Evolutionary conservation across 2,329 filamentous ascomycete genomes (phyloP), one percentile per base, ranked within the genome.

Genomic region (Ceratocystis variospora): DNA sequence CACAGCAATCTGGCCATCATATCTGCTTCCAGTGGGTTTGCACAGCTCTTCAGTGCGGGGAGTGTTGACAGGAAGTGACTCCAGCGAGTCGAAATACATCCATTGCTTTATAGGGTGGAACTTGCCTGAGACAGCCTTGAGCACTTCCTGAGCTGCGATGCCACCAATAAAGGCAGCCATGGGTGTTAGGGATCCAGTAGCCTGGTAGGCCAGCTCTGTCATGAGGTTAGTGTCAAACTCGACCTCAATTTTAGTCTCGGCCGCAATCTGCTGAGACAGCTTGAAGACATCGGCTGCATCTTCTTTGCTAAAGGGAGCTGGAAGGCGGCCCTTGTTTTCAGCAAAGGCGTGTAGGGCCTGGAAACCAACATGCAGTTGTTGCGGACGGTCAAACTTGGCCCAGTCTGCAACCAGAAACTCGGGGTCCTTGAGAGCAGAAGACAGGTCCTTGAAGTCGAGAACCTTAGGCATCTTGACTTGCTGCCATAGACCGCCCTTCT

Each of bases 381-480:
- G 85, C 0, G 94, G 94, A 59, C 94, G 88, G 75, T 97, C 94
- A 71, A 96, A 97, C 76, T 99, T 99, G 76, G 94, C 94, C 73
- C 92, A 99, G 75, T 99, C 94, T 25, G 94, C 96, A 68, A 96
- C 84, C 72, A 97, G 78, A 70, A 95, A 85, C 72, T 96, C 93
- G 1, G 94, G 94, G 67, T 90, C 88, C 76, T 90, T 90, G 66
- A 96, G 77, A 68, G 96, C 84, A 64, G 84, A 79, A 53, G 86
- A 86, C 67, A 96, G 83, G 50, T 85, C 81, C 78, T 96, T 89
- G 77, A 97, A 99, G 74, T 94, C 84, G 72, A 97, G 77, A 65
- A 90, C 84, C 78, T 94, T 96, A 63, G 94, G 94, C 93, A 96
- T 96, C 82, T 97, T 99, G 76, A 97, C 94, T 76, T 99, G 94